Base-by-base conservation (phyloP, 345 rosid species). In the Sonneratia caseolaris region DNA sequence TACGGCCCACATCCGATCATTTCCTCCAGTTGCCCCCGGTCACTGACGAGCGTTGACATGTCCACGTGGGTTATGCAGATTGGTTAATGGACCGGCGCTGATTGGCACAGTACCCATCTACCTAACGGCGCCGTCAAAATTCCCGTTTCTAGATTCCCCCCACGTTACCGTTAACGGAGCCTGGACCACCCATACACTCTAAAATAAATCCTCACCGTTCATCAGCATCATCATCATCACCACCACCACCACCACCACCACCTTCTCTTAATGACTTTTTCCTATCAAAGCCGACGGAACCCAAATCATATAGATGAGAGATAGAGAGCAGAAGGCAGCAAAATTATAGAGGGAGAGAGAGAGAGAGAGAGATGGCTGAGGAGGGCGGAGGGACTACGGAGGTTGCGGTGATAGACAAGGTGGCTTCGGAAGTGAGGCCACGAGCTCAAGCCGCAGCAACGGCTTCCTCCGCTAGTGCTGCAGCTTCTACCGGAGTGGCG, bases 121-220 rank as follows among this genome's bases (percentile, higher is more conserved):
- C 38, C 78, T 84, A 88, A 90, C 91, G 94, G 92, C 91, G 96
- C 94, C 96, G 88, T 90, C 96, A 86, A 81, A 71, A 74, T 71
- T 69, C 84, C 90, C 90, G 86, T 88, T 76, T 74, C 76, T 64
- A 76, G 81, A 87, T 82, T 82, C 86, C 89, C 85, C 35, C 70
- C 87, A 80, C 51, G 51, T 88, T 86, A 69, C 76, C 75, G 77
- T 78, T 81, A 80, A 83, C 79, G 83, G 83, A 74, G 76, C 5
- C 64, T 81, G 91, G 88, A 84, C 83, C 90, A 78, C 83, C 48
- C 42, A 61, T 42, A 14, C 43, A 71, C 55, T n/a, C 66, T 55
- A 56, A 70, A 74, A 48, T 68, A 66, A 77, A 78, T 80, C 86
- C 64, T 73, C 71, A 77, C 94, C 89, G 80, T 80, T 73, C 78